Evolutionary conservation across 2,329 filamentous ascomycete genomes (phyloP).

Genomic region (Alternaria arborescens): DNA sequence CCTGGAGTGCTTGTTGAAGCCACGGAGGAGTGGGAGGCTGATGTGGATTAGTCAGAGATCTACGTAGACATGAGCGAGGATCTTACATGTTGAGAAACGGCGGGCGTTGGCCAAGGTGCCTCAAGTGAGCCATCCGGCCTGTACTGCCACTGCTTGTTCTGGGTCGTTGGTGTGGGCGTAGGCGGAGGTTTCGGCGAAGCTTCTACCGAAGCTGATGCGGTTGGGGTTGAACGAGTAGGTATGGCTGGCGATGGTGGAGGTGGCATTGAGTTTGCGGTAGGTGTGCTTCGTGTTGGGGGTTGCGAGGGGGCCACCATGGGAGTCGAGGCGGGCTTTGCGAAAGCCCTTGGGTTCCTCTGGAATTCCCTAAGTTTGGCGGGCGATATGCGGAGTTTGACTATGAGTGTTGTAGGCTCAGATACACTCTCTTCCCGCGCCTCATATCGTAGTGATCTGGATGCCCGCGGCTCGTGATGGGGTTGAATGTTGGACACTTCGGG

Average conservation of each 20-base stretch:
- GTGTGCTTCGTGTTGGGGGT: conserved; percentile 60
- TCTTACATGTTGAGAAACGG: conserved; percentile 71
- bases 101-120: conserved; percentile 66
- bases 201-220: conserved; percentile 32
- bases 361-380: conserved; percentile 75
- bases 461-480: conserved; percentile 74
- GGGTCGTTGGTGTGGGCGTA: conserved; percentile 49
- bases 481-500: conserved; percentile 73
- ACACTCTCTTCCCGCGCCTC: conserved; percentile 80
- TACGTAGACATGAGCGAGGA: background rate
- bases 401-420: conserved; percentile 67
- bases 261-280: conserved; percentile 65
- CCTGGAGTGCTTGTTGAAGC: conserved; percentile 77
- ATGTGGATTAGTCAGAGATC: conserved; percentile 23
- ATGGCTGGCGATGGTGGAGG: conserved; percentile 59
- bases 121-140: conserved; percentile 68
- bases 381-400: conserved; percentile 78
- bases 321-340: conserved; percentile 53
- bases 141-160: conserved; percentile 48
- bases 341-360: conserved; percentile 63
- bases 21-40: conserved; percentile 88
- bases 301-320: conserved; percentile 57
- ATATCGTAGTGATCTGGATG: conserved; percentile 66
- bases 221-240: conserved; percentile 45
- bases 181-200: conserved; percentile 43